These are phyloP conservation scores for Nemania abortiva DNA, from an alignment of 2,329 filamentous ascomycete genomes.

Conservation along the genomic window DNA sequence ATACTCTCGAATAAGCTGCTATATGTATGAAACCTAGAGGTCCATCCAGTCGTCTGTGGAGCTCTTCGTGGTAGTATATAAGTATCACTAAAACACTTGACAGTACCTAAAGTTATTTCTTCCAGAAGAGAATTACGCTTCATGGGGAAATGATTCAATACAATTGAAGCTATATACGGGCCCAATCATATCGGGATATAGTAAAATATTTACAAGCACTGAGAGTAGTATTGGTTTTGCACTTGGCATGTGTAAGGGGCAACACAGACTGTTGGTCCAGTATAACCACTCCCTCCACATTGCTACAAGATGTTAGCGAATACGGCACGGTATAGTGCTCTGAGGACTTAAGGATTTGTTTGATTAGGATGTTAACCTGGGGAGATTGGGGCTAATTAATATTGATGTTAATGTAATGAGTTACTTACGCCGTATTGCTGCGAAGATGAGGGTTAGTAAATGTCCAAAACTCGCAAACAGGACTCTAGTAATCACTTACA, in stretches of 20 bases:
- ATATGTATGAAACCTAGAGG: too few species aligned
- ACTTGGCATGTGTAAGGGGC: slow-evolving; percentile 38
- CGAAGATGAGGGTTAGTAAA: background rate
- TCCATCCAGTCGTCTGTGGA: too few species aligned
- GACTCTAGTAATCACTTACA: slow-evolving; percentile 22
- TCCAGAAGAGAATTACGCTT: background rate
- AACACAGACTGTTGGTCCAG: slow-evolving; percentile 38
- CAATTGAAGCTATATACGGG: slow-evolving; percentile 27
- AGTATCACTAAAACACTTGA: too few species aligned
- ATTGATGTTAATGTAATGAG: background rate
- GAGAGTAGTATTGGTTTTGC: slow-evolving; percentile 41
- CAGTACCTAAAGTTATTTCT: background rate
- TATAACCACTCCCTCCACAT: slow-evolving; percentile 41
- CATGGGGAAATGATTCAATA: background rate
- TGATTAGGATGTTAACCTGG: background rate
- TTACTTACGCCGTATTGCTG: slow-evolving; percentile 22
- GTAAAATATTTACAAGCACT: slow-evolving; percentile 37
- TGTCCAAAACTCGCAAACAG: background rate
- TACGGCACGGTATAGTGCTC: background rate
- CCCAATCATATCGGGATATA: background rate
- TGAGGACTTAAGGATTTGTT: background rate
- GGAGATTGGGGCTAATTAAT: background rate
- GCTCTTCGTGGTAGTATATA: too few species aligned
- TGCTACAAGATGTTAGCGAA: slow-evolving; percentile 32
- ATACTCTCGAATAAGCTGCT: too few species aligned